Conservation (phyloP, 495 filamentous ascomycete species). For the Tuber brumale region DNA sequence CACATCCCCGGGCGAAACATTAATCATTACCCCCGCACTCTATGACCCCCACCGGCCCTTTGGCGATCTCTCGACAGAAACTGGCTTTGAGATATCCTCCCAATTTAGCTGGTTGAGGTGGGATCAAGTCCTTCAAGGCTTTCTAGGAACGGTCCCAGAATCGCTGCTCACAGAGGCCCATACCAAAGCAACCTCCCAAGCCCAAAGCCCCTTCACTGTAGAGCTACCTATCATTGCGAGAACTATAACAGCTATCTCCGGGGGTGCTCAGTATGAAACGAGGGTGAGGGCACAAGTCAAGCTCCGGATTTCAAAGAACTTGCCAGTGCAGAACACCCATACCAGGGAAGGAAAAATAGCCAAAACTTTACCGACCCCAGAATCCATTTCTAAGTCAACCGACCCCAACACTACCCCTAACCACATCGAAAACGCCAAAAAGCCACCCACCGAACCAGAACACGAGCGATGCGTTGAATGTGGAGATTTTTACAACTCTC, state of each 20-base stretch:
- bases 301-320: slow-evolving; percentile 8
- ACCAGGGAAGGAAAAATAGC: background rate
- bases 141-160: slow-evolving; percentile 4
- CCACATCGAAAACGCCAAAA: background rate
- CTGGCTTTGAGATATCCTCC: slow-evolving; percentile 5
- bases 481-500: background rate
- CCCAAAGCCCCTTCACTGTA: background rate
- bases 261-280: slow-evolving; percentile 17
- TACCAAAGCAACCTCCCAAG: background rate
- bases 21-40: slow-evolving; percentile 17
- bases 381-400: background rate
- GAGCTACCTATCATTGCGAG: slow-evolving; percentile 10
- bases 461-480: background rate
- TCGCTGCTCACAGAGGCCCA: background rate
- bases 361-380: background rate
- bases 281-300: slow-evolving; percentile 21
- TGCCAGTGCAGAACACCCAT: background rate
- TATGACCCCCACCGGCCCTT: slow-evolving; percentile 27
- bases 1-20: slow-evolving; percentile 16
- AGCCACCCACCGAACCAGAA: background rate
- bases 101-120: background rate
- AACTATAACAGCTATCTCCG: slow-evolving; percentile 17
- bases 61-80: slow-evolving; percentile 11
- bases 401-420: background rate
- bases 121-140: background rate